phyloP scores from a whole-genome alignment of 2,329 filamentous ascomycete genomes.

The Neurospora sp. region DNA sequence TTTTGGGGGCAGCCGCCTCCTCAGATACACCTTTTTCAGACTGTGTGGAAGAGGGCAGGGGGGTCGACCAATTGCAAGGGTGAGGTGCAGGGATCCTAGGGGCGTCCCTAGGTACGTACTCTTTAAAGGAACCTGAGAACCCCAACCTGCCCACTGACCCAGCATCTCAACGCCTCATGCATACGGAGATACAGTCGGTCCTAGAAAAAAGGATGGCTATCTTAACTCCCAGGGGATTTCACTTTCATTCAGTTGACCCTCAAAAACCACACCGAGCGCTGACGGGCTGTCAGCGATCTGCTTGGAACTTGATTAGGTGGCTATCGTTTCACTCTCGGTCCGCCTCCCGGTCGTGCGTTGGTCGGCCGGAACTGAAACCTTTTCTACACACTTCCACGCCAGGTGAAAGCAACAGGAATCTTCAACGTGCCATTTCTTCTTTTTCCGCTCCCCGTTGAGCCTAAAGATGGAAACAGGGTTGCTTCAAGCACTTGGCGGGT shows the following conservation, averaged over 20 bases:
- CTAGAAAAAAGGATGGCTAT: not conserved
- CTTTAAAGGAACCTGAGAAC: not conserved
- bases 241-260: not conserved
- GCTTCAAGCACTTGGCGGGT: not conserved
- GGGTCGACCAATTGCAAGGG: not conserved
- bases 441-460: not conserved
- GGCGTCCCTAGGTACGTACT: not conserved
- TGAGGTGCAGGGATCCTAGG: not conserved
- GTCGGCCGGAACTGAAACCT: not conserved
- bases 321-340: not conserved
- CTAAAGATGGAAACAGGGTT: not conserved
- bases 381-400: not conserved
- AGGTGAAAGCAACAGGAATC: not conserved
- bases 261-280: not conserved
- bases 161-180: not conserved
- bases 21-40: constrained; percentile 4
- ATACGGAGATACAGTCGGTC: not conserved
- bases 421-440: not conserved
- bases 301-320: not conserved
- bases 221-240: not conserved
- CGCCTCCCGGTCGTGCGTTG: not conserved
- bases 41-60: not conserved
- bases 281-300: not conserved
- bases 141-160: not conserved
- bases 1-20: constrained; percentile 12